phyloP scores from a whole-genome alignment of 2,329 filamentous ascomycete genomes.

The Aspergillus niger region DNA sequence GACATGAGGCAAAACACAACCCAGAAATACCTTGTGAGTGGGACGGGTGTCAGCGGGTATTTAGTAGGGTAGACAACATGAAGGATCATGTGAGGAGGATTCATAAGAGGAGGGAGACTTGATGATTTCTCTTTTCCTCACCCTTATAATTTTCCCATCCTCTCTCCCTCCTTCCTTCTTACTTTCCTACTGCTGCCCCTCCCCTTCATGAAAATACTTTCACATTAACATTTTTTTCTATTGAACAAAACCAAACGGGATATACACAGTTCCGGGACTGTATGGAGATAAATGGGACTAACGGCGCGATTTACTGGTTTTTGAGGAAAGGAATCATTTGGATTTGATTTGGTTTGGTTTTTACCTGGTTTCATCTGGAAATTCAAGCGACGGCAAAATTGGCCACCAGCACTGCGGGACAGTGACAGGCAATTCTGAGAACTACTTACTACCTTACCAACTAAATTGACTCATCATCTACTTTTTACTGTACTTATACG shows the following conservation, averaged over 20 bases:
- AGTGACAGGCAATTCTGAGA: too few species aligned
- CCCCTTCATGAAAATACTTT: too few species aligned
- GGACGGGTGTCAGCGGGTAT: constrained; percentile 59
- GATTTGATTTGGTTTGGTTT: too few species aligned
- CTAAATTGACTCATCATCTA: too few species aligned
- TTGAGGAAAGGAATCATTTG: neutral
- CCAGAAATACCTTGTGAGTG: constrained; percentile 62
- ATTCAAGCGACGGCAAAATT: too few species aligned
- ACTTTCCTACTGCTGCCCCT: neutral
- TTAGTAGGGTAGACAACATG: constrained; percentile 66
- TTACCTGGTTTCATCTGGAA: too few species aligned
- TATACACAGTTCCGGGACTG: neutral
- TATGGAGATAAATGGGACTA: neutral
- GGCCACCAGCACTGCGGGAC: too few species aligned
- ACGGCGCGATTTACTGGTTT: neutral
- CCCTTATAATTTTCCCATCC: neutral
- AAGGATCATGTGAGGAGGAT: constrained; percentile 51
- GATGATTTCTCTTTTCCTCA: constrained; percentile 2
- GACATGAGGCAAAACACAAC: constrained; percentile 65
- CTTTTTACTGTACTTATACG: too few species aligned
- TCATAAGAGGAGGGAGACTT: constrained; percentile 33
- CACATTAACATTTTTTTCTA: too few species aligned
- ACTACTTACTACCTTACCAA: too few species aligned
- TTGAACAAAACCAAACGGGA: neutral
- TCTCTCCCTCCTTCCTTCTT: neutral